These are phyloP conservation scores for Daldinia concentrica DNA, from an alignment of 495 filamentous ascomycete species.

Conservation along the genomic window DNA sequence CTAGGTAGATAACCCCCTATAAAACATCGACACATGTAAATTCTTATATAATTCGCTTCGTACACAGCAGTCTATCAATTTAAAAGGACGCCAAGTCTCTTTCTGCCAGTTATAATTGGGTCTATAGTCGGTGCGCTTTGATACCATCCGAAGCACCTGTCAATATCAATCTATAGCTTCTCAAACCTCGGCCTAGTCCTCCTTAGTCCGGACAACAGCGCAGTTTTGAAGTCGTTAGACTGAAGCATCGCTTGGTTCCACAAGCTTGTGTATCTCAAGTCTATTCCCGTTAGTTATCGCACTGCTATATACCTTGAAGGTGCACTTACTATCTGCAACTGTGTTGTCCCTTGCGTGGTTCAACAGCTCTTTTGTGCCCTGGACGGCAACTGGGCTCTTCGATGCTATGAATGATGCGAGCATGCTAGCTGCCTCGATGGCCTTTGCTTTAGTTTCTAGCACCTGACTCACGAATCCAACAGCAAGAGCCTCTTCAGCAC, in stretches of 20 bases:
- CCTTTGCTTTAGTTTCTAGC: slow-evolving; percentile 68
- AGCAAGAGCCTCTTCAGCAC: slow-evolving; percentile 78
- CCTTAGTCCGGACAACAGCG: slow-evolving; percentile 77
- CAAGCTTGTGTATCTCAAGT: slow-evolving; percentile 80
- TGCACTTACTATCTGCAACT: slow-evolving; percentile 74
- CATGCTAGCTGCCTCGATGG: slow-evolving; percentile 69
- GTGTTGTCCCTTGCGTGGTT: slow-evolving; percentile 84
- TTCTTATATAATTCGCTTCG: background rate
- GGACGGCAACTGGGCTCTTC: slow-evolving; percentile 92
- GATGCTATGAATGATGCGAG: slow-evolving; percentile 72
- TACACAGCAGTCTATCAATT: background rate
- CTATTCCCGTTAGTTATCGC: slow-evolving; percentile 50
- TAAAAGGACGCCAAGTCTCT: slow-evolving; percentile 8
- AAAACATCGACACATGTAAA: background rate
- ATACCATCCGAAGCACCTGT: slow-evolving; percentile 6
- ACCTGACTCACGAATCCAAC: slow-evolving; percentile 89
- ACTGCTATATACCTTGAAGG: background rate
- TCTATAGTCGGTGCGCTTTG: slow-evolving; percentile 9
- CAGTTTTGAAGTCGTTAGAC: slow-evolving; percentile 77
- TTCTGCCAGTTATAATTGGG: background rate
- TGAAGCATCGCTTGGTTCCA: slow-evolving; percentile 91
- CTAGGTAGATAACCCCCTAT: background rate
- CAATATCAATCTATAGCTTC: slow-evolving; percentile 69
- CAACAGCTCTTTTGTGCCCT: slow-evolving; percentile 91
- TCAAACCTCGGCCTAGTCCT: slow-evolving; percentile 85